Evolutionary conservation across 2,329 filamentous ascomycete genomes (phyloP).

Genomic region (Xylariaceae sp.): DNA sequence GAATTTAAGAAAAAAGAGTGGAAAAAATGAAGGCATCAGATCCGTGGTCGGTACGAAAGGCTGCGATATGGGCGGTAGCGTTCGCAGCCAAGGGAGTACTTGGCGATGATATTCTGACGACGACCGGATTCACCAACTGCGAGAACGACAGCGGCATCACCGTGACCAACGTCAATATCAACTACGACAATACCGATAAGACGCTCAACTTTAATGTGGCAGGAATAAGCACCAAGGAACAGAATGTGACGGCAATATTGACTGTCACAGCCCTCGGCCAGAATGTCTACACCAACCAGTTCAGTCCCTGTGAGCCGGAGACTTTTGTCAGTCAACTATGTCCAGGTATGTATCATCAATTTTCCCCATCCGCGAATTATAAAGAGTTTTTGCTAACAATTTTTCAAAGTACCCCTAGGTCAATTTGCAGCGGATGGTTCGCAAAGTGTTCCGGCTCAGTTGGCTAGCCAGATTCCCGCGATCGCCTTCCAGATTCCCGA

Average conservation of each 20-base stretch:
- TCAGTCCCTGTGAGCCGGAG: conserved; percentile 70
- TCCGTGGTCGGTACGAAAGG: conserved; percentile 28
- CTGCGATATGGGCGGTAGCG: conserved; percentile 33
- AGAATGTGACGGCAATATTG: conserved; percentile 75
- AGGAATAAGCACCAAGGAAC: conserved; percentile 64
- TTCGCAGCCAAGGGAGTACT: conserved; percentile 44
- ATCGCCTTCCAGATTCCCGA: conserved; percentile 92
- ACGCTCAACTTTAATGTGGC: conserved; percentile 75
- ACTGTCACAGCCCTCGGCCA: conserved; percentile 79
- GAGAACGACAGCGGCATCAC: conserved; percentile 53
- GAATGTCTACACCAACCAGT: conserved; percentile 69
- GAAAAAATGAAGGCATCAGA: conserved; percentile 27
- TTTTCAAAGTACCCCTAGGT: conserved; percentile 60
- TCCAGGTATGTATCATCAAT: conserved; percentile 54
- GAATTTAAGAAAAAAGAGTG: conserved; percentile 14
- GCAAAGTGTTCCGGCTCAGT: conserved; percentile 65
- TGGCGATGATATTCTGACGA: conserved; percentile 69
- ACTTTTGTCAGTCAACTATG: conserved; percentile 72
- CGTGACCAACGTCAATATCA: conserved; percentile 68
- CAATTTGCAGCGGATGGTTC: conserved; percentile 66
- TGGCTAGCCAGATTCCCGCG: conserved; percentile 68
- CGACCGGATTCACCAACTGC: conserved; percentile 75
- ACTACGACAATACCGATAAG: conserved; percentile 70
- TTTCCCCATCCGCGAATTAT: neutral
- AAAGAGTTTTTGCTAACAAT: conserved; percentile 16